Base-by-base conservation (phyloP, 2,329 filamentous ascomycete species). In the Helotiales sp. region DNA sequence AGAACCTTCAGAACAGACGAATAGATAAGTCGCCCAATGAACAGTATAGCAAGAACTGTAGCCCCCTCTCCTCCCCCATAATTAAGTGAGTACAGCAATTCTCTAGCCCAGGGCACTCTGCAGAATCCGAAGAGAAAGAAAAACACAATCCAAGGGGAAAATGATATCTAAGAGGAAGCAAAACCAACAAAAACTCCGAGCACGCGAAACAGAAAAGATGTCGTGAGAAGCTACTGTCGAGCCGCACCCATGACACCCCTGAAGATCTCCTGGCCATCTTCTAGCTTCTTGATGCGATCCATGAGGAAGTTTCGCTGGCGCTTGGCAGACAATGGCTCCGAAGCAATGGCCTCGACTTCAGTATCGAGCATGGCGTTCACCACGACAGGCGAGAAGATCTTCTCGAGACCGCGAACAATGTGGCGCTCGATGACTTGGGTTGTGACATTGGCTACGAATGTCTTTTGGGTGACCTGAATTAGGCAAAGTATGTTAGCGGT, bases 401-500 rank as follows among this genome's bases (percentile, higher is more conserved):
- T 64, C 28, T 75, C 70, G 7, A 78, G 69, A 6, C 71, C 73
- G 4, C 69, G 69, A 1, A 78, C 63, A 34, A 78, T 75, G 59
- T 77, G 76, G n/a, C 76, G 74, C 49, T 78, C 76, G 4, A 79
- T 71, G 22, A 79, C 76, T 61, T 78, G 77, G 0, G 66, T 76
- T 0, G 77, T 78, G 10, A 79, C 64, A 54, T 79, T 78, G 1
- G 75, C 76, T 2, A 79, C 61, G 61, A 78, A 79, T 0, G 68
- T 74, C 54, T 79, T 78, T 49, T 76, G 67, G 0, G 64, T 64
- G 7, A 79, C 76, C 77, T 78, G 17, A 26, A 34, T 10, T 10
- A n/a, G 49, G 17, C n/a, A 32, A 61, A 40, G 63, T 54, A 63
- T 58, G 11, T 17, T 34, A 15, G n/a, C 13, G 4, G 30, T 20